Conservation (phyloP, 2,329 filamentous ascomycete species). For the Tolypocladium paradoxum region DNA sequence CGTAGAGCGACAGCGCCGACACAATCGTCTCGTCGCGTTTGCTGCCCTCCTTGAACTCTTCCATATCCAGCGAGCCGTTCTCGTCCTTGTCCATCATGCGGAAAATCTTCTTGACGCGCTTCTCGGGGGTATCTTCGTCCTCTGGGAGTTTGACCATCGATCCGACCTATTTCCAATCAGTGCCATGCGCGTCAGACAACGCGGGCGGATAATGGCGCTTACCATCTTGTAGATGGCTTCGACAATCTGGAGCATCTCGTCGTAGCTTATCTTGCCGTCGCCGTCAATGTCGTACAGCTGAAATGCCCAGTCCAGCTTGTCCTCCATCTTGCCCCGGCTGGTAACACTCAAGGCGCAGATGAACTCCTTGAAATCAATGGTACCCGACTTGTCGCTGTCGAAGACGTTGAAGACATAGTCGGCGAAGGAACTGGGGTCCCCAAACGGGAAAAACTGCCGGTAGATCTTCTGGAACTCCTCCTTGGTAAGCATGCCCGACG, state of each 20-base stretch:
- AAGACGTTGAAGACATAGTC: constrained; percentile 99
- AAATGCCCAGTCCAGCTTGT: constrained; percentile 99
- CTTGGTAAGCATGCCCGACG: constrained; percentile 91
- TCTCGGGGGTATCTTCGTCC: constrained; percentile 98
- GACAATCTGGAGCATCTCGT: constrained; percentile 97
- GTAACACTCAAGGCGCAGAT: constrained; percentile 97
- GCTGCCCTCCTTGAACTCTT: constrained; percentile 98
- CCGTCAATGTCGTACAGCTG: constrained; percentile 99
- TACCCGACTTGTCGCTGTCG: constrained; percentile 92
- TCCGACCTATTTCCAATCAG: constrained; percentile 55
- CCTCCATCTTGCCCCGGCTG: constrained; percentile 95
- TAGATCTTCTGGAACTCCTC: constrained; percentile 99
- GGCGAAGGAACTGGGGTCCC: constrained; percentile 92
- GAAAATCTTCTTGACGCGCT: constrained; percentile 97
- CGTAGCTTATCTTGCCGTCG: constrained; percentile 97
- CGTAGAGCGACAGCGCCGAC: constrained; percentile 89
- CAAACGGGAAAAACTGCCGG: constrained; percentile 98
- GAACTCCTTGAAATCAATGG: constrained; percentile 99
- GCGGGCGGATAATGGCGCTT: constrained; percentile 5
- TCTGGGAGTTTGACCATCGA: constrained; percentile 98
- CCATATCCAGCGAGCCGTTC: constrained; percentile 92
- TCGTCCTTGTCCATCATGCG: constrained; percentile 99
- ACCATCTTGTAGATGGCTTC: constrained; percentile 99
- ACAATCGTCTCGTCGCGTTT: constrained; percentile 99
- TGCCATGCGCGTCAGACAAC: neutral